These are phyloP conservation scores for Hericium erinaceus DNA, from an alignment of 768 basidiomycete species.

Conservation along the genomic window DNA sequence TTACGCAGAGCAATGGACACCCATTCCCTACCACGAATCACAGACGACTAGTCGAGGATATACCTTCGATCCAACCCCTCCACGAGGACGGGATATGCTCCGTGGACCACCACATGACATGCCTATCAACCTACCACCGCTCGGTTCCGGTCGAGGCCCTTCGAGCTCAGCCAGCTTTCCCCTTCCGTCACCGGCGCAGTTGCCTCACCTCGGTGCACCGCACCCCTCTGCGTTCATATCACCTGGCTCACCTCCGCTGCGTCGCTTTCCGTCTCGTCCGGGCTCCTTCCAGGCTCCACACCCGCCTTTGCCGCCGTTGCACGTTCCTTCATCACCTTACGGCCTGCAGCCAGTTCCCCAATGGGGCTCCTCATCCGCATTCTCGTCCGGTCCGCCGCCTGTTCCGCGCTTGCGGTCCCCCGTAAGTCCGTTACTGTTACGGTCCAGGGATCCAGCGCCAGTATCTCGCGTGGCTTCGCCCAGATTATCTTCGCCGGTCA, in stretches of 20 bases:
- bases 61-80: neutral
- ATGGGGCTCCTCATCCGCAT: neutral
- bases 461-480: neutral
- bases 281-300: neutral
- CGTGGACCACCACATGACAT: neutral
- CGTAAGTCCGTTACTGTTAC: neutral
- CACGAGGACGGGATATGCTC: neutral
- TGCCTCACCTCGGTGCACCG: neutral
- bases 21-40: neutral
- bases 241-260: neutral
- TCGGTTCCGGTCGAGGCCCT: neutral
- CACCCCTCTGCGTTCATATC: neutral
- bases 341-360: neutral
- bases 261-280: neutral
- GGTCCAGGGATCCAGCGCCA: neutral
- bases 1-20: neutral
- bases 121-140: neutral
- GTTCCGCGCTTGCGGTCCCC: neutral
- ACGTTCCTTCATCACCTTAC: constrained; percentile 1
- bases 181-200: neutral
- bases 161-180: neutral
- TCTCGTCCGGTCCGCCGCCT: neutral
- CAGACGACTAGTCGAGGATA: neutral
- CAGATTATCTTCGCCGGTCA: neutral
- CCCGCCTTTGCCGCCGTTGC: constrained; percentile 9